Evolutionary conservation across 352 stramenopile genomes (phyloP).

Genomic region (Phytophthora vignae): DNA sequence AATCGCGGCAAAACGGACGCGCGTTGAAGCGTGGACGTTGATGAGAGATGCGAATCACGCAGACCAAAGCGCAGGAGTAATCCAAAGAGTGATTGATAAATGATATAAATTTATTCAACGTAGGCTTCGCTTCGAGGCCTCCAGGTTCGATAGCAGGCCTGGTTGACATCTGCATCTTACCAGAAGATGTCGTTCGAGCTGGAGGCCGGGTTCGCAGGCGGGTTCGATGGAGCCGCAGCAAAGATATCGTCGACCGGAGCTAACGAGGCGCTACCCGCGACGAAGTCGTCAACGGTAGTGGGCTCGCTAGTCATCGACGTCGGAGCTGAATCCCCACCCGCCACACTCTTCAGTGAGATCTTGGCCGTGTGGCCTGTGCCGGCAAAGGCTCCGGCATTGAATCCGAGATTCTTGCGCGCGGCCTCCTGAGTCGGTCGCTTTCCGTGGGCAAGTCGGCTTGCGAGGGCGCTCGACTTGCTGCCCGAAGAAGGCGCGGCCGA

Average conservation of each 20-base stretch:
- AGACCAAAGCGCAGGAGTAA: not conserved
- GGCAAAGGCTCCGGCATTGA: slow-evolving; percentile 66
- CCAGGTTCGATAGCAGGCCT: not conserved
- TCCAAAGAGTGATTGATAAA: slow-evolving; percentile 7
- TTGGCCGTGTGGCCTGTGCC: slow-evolving; percentile 38
- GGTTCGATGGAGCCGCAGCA: slow-evolving; percentile 19
- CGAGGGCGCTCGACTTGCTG: slow-evolving; percentile 67
- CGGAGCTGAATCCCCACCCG: slow-evolving; percentile 5
- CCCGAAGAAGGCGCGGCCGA: slow-evolving; percentile 25
- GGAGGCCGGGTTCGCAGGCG: slow-evolving; percentile 20
- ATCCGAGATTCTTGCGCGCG: slow-evolving; percentile 65
- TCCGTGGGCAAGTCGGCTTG: slow-evolving; percentile 67
- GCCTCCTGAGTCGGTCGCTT: slow-evolving; percentile 75
- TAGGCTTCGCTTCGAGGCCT: not conserved
- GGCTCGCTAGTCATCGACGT: slow-evolving; percentile 23
- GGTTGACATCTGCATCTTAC: slow-evolving; percentile 15
- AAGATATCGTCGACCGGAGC: slow-evolving; percentile 34
- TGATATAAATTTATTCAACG: slow-evolving; percentile 27
- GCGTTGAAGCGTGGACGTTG: slow-evolving; percentile 3
- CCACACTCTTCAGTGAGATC: slow-evolving; percentile 74
- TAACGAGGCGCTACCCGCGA: slow-evolving; percentile 34
- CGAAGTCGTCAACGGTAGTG: slow-evolving; percentile 67
- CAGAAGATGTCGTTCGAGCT: slow-evolving; percentile 44
- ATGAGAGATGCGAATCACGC: not conserved
- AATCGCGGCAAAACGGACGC: slow-evolving; percentile 30